Conservation (phyloP, 139 green algal genomes). For the Chlorella sp. region DNA sequence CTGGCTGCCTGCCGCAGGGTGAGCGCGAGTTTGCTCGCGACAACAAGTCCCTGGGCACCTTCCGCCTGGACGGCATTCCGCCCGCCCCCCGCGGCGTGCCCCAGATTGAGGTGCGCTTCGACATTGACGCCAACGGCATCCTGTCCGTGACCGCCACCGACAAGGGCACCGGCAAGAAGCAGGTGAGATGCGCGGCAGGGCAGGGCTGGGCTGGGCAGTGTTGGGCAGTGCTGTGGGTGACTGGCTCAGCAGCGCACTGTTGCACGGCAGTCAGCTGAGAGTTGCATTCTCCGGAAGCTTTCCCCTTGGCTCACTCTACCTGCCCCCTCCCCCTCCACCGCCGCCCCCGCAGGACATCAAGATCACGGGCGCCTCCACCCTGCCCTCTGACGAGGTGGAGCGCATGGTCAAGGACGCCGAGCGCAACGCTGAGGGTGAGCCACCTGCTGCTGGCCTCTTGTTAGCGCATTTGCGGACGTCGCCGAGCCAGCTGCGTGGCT, state of each 20-base stretch:
- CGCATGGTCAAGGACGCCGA: constrained; percentile 97
- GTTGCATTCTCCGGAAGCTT: too few species aligned
- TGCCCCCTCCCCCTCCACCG: too few species aligned
- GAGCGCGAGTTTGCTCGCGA: constrained; percentile 95
- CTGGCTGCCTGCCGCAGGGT: constrained; percentile 72
- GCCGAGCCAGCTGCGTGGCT: too few species aligned
- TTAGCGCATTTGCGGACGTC: not conserved
- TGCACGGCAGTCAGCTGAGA: too few species aligned
- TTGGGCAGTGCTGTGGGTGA: too few species aligned
- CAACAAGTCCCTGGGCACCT: constrained; percentile 89
- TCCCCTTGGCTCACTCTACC: too few species aligned
- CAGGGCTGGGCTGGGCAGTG: too few species aligned
- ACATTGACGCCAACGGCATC: constrained; percentile 99
- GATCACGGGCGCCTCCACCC: constrained; percentile 93
- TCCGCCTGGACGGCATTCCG: constrained; percentile 96
- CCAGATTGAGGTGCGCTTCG: constrained; percentile 97
- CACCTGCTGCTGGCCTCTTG: not conserved
- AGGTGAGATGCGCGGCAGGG: constrained; percentile 39
- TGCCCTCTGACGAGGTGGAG: constrained; percentile 91
- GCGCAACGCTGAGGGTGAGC: constrained; percentile 71
- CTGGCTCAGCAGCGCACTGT: too few species aligned
- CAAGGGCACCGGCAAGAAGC: constrained; percentile 96
- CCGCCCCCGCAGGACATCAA: constrained; percentile 88
- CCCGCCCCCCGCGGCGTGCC: constrained; percentile 96
- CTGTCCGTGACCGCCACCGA: constrained; percentile 98